phyloP scores from a whole-genome alignment of 2,329 filamentous ascomycete species.

The Diaporthe citrichinensis region DNA sequence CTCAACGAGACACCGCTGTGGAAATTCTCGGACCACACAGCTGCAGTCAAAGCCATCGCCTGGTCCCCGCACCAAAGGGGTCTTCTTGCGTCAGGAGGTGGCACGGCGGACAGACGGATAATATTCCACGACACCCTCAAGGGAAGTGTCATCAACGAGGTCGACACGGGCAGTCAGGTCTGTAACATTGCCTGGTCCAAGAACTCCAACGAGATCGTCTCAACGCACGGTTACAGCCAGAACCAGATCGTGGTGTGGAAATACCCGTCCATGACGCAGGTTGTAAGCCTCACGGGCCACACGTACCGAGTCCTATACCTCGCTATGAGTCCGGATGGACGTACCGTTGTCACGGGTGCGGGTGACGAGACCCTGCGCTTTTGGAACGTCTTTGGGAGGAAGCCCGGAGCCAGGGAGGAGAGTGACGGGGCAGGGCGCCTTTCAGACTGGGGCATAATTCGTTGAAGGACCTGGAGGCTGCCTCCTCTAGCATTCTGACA shows the following conservation, averaged over 20 bases:
- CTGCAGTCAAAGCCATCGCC: constrained; percentile 96
- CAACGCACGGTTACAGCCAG: constrained; percentile 96
- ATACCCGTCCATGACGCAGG: constrained; percentile 97
- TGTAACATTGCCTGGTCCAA: constrained; percentile 98
- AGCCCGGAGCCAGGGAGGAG: constrained; percentile 79
- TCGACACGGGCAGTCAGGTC: constrained; percentile 98
- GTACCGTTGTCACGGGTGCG: constrained; percentile 93
- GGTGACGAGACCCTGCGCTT: constrained; percentile 97
- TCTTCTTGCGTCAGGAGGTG: constrained; percentile 93
- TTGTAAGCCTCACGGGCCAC: constrained; percentile 94
- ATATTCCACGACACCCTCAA: constrained; percentile 97
- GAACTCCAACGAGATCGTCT: constrained; percentile 97
- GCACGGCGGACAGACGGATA: constrained; percentile 95
- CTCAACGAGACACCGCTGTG: constrained; percentile 91
- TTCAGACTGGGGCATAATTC: constrained; percentile 87
- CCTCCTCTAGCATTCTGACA: constrained; percentile 11
- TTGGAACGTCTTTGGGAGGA: constrained; percentile 95
- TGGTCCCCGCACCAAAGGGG: constrained; percentile 98
- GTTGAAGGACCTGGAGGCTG: constrained; percentile 57
- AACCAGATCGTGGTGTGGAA: constrained; percentile 99
- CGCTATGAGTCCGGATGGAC: constrained; percentile 96
- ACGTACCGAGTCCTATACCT: constrained; percentile 97
- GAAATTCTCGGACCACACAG: constrained; percentile 95
- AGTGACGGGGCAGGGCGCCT: constrained; percentile 72
- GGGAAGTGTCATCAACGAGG: constrained; percentile 85